Base-by-base conservation (phyloP, 306 rosid genomes). In the Luffa acutangula region DNA sequence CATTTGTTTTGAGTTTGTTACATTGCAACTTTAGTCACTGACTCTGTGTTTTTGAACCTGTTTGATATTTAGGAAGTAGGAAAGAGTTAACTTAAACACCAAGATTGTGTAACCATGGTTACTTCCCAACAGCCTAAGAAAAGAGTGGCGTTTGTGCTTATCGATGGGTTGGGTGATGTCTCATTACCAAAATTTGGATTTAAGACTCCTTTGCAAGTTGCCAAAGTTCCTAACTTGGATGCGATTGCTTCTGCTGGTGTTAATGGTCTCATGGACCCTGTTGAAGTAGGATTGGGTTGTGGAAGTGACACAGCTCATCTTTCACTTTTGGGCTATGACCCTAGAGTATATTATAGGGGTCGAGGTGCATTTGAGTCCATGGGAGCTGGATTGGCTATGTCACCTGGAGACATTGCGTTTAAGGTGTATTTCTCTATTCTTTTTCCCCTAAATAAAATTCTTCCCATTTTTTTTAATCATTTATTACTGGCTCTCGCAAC, bases 271-370 rank as follows among this genome's bases (percentile, higher is more conserved):
- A 93, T 95, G 99, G 99, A 95, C 83, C 97, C 97, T 60, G 99
- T 95, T 45, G 97, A 95, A 87, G 97, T 91, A 79, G 99, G 99
- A 34, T 85, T 93, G 89, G 99, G 89, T 80, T 95, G 97, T 77
- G 99, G 97, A 81, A 95, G 99, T 82, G 97, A 95, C 86, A 95
- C 99, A 45, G 97, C 99, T 84, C 97, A 95, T 85, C 99, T 95
- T 79, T 93, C 99, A 75, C 85, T 95, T 18, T 52, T 95, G 89
- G 97, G 97, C 52, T 93, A 95, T 54, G 90, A 95, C 72, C 99
- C 97, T 11, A 90, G 96, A 83, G 87, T 93, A 59, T 95, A 93
- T 89, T 95, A 95, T 69, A 91, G 88, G 1, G 99, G 99, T 53
- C 89, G 99, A 37, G 99, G 99, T 64, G 97, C 97, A 31, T 95